Evolutionary conservation across 768 basidiomycete genomes (phyloP), one percentile per base, ranked within the genome.

Genomic region (Lenzites betulinus): DNA sequence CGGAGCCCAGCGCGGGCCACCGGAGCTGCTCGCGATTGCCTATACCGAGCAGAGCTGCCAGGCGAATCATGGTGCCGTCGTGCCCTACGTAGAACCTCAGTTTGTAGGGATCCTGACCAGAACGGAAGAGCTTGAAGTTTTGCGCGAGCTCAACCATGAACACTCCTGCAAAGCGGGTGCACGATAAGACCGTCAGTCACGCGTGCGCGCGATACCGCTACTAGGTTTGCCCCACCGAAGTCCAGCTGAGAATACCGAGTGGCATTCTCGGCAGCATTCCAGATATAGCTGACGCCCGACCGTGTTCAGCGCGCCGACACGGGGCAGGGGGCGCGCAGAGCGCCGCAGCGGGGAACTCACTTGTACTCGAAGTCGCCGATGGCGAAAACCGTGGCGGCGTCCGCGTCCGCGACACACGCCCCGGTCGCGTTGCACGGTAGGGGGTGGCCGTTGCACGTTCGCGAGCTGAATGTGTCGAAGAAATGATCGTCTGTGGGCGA

Each of bases 381-480:
- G 4, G 68, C 67, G 54, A 73, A 74, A 2, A 78, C 77, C 23
- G 54, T 62, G 16, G 67, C 66, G 8, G 70, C 73, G 49, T 82
- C 80, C 26, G 71, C 73, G 23, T 73, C 70, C 2, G 76, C 72
- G 25, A 83, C 74, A 59, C 81, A 82, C 0, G 66, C 67, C 3
- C 78, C 77, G 3, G 68, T 73, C 11, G 70, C 62, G 57, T 81
- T 82, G 59, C 81, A 82, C 0, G 81, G 81, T 15, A 82, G 67
- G 0, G 75, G 67, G 54, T 79, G 78, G 1, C 75, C 76, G 54
- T 79, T 67, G 61, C 81, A 82, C 1, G 78, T 81, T 48, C 81
- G 70, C 3, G 81, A 79, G 18, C 72, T 77, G 67, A 82, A 79
- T n/a, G 78, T 78, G 64, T 82, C 81, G 65, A 82, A 82, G 71